A percentile compares a stretch with the other conserved stretches of the same genome.
Evolutionary conservation across 2,329 filamentous ascomycete species (phyloP).

Genomic region (Pseudogymnoascus sp.): DNA sequence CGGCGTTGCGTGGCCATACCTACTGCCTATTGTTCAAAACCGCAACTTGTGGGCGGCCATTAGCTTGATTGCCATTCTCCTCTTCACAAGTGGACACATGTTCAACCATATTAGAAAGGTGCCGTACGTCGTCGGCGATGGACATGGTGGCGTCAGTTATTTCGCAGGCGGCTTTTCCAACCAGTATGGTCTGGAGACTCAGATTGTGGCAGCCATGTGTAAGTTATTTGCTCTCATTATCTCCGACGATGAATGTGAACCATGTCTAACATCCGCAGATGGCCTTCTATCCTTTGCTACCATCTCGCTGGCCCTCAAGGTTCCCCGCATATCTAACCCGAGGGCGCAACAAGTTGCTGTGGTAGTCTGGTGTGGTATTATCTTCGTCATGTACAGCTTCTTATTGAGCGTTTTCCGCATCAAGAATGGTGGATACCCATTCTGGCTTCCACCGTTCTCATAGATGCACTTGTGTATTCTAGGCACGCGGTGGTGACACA

Average conservation of each 20-base stretch:
- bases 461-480: conserved; percentile 15
- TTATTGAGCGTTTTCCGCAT: conserved; percentile 86
- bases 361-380: conserved; percentile 66
- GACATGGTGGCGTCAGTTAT: conserved; percentile 78
- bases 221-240: conserved; percentile 36
- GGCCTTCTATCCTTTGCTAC: conserved; percentile 80
- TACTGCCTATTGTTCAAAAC: conserved; percentile 77
- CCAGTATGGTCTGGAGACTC: conserved; percentile 89
- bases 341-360: conserved; percentile 75
- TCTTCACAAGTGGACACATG: conserved; percentile 97
- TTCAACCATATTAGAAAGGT: conserved; percentile 98
- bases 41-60: conserved; percentile 90
- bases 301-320: conserved; percentile 86
- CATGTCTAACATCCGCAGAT: conserved; percentile 38
- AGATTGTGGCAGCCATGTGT: conserved; percentile 92
- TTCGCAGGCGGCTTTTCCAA: conserved; percentile 89
- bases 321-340: conserved; percentile 75
- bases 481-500: background rate
- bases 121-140: conserved; percentile 82
- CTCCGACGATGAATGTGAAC: conserved; percentile 7
- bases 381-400: conserved; percentile 87
- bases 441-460: conserved; percentile 80
- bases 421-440: conserved; percentile 94
- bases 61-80: conserved; percentile 78
- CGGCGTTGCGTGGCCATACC: conserved; percentile 67